Percentiles rank a stretch among this genome's conserved stretches.
phyloP scores from a whole-genome alignment of 768 basidiomycete species.

The Tricholomella constricta region DNA sequence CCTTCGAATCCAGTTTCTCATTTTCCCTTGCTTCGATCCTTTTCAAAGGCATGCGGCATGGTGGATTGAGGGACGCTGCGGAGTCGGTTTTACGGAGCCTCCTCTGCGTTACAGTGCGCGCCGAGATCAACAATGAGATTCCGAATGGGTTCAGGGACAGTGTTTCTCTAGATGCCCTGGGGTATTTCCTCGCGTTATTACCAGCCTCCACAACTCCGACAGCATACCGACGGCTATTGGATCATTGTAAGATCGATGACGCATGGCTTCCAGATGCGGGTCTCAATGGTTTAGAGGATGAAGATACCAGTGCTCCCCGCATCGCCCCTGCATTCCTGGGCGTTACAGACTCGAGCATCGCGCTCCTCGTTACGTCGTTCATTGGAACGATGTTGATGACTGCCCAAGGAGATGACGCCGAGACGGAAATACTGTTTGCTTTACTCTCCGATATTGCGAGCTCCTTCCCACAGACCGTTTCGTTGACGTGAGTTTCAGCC shows the following conservation, averaged over 20 bases:
- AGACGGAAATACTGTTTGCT: constrained; percentile 79
- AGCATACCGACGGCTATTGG: constrained; percentile 61
- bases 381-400: constrained; percentile 72
- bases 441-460: constrained; percentile 72
- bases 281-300: constrained; percentile 39
- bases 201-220: constrained; percentile 62
- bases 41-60: constrained; percentile 83
- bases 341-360: constrained; percentile 60
- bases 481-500: constrained; percentile 62
- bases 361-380: constrained; percentile 76
- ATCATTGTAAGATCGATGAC: constrained; percentile 60
- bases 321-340: constrained; percentile 62
- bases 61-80: constrained; percentile 61
- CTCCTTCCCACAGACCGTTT: constrained; percentile 69
- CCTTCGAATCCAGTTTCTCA: constrained; percentile 78
- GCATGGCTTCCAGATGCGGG: constrained; percentile 43
- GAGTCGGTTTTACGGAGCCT: constrained; percentile 63
- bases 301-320: constrained; percentile 46
- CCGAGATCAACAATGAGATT: constrained; percentile 31
- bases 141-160: constrained; percentile 43
- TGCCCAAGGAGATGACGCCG: constrained; percentile 77
- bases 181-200: constrained; percentile 79
- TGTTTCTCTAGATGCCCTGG: constrained; percentile 63
- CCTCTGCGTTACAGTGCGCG: constrained; percentile 58
- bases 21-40: constrained; percentile 82